These are phyloP conservation scores for Apostasia shenzhenica DNA, from an alignment of 106 monocot species.

Conservation along the genomic window DNA sequence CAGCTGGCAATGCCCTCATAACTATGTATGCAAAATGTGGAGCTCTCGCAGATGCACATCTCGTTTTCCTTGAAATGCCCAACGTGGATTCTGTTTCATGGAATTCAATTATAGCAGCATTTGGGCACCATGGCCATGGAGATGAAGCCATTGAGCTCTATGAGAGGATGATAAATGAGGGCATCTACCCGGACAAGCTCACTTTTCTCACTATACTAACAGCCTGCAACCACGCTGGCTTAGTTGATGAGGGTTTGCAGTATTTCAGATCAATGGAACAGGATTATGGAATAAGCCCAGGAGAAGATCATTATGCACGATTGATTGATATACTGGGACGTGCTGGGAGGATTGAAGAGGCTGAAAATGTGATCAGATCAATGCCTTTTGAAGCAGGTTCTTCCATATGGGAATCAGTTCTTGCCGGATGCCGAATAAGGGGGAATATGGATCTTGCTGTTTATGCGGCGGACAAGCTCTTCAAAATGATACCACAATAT, in stretches of 20 bases:
- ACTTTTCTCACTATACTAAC: conserved; percentile 66
- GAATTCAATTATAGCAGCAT: conserved; percentile 90
- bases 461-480: conserved; percentile 66
- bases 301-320: conserved; percentile 81
- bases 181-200: conserved; percentile 50
- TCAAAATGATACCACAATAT: conserved; percentile 59
- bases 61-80: conserved; percentile 68
- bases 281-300: conserved; percentile 60
- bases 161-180: conserved; percentile 56
- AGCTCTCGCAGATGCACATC: conserved; percentile 36
- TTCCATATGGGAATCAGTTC: conserved; percentile 78
- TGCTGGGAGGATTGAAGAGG: conserved; percentile 59
- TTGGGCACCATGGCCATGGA: conserved; percentile 91
- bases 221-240: conserved; percentile 81
- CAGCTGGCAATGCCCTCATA: conserved; percentile 54
- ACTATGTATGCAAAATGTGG: conserved; percentile 83
- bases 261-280: conserved; percentile 80
- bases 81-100: conserved; percentile 70
- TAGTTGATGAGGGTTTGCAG: conserved; percentile 69
- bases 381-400: conserved; percentile 77
- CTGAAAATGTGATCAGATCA: conserved; percentile 43
- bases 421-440: conserved; percentile 63
- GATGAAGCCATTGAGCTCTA: conserved; percentile 59
- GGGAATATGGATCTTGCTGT: conserved; percentile 56
- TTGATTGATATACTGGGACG: conserved; percentile 82